These are phyloP conservation scores for Forsythia viridissima DNA, from an alignment of 257 asterid genomes.

Conservation along the genomic window DNA sequence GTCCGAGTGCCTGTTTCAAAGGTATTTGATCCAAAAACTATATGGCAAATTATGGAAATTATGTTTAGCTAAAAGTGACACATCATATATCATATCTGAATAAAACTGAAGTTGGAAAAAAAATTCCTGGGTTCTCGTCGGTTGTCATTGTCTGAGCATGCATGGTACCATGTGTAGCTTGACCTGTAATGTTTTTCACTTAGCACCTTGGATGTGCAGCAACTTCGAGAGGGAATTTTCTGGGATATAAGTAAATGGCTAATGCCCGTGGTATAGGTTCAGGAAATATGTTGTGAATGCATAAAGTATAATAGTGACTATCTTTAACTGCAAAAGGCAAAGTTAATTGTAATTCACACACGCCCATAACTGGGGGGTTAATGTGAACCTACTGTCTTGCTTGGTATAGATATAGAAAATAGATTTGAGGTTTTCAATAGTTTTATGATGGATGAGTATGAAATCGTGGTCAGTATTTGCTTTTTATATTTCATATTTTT, in stretches of 20 bases:
- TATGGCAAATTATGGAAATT: background rate
- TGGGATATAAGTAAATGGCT: background rate
- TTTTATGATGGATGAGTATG: no score
- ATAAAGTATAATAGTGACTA: no score
- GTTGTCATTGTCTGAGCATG: background rate
- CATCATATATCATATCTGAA: background rate
- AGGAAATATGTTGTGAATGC: background rate
- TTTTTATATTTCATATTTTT: no score
- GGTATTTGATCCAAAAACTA: background rate
- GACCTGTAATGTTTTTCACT: background rate
- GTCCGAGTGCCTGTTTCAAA: background rate
- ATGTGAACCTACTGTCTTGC: background rate
- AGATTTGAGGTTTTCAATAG: no score
- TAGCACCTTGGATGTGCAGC: background rate
- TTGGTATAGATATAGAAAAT: background rate
- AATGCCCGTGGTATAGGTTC: background rate
- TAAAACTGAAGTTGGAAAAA: background rate
- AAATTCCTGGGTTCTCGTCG: background rate
- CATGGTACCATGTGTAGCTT: background rate
- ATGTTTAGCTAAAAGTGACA: no score
- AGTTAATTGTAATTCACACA: background rate
- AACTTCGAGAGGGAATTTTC: background rate
- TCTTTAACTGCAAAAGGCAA: background rate
- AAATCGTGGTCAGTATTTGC: no score
- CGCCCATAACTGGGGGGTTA: background rate